A percentile compares a stretch with the other conserved stretches of the same genome.
Evolutionary conservation across 805 yeast species (phyloP).

Genomic region (Candida argentea): DNA sequence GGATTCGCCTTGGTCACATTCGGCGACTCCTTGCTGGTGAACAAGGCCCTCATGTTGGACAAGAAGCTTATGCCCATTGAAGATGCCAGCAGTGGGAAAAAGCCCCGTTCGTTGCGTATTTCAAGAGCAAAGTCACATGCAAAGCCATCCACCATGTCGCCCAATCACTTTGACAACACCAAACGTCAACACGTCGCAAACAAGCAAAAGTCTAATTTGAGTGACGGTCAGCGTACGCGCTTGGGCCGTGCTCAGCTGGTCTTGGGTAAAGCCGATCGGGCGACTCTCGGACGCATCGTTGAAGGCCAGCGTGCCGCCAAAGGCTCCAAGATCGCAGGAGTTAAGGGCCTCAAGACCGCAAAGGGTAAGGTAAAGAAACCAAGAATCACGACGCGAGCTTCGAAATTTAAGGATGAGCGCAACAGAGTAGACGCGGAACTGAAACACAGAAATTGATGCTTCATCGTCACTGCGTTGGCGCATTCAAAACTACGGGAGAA

Average conservation of each 20-base stretch:
- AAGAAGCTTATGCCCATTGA: slow-evolving; percentile 41
- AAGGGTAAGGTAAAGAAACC: slow-evolving; percentile 43
- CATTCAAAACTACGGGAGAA: neutral
- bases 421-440: slow-evolving; percentile 11
- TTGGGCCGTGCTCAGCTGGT: slow-evolving; percentile 71
- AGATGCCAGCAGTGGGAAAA: slow-evolving; percentile 15
- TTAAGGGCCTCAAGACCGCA: slow-evolving; percentile 47
- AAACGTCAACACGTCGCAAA: slow-evolving; percentile 15
- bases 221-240: slow-evolving; percentile 62
- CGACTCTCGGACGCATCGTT: slow-evolving; percentile 43
- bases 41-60: slow-evolving; percentile 70
- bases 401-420: slow-evolving; percentile 37
- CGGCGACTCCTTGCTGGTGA: slow-evolving; percentile 59
- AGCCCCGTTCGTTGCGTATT: slow-evolving; percentile 61
- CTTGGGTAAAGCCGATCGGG: slow-evolving; percentile 72
- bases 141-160: slow-evolving; percentile 34
- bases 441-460: slow-evolving; percentile 2
- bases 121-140: slow-evolving; percentile 40
- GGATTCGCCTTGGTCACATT: slow-evolving; percentile 97
- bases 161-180: slow-evolving; percentile 30
- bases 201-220: slow-evolving; percentile 24
- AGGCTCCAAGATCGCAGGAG: slow-evolving; percentile 51
- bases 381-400: slow-evolving; percentile 45
- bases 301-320: slow-evolving; percentile 78
- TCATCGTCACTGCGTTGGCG: neutral